phyloP scores from a whole-genome alignment of 805 yeast species.

The Yamadazyma insecticola region DNA sequence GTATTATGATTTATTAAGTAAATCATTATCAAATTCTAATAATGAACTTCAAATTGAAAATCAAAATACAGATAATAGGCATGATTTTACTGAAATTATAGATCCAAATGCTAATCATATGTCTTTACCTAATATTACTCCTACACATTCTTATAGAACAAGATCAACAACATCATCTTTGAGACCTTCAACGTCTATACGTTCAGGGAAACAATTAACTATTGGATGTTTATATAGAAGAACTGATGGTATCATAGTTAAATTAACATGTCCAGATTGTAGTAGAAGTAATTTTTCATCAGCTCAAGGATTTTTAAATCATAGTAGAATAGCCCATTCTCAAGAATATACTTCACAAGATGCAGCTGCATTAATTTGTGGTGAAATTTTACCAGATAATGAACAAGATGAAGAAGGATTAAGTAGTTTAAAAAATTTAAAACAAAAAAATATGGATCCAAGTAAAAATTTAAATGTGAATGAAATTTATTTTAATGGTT shows the following conservation, averaged over 20 bases:
- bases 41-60: slow-evolving; percentile 15
- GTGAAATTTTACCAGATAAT: slow-evolving; percentile 46
- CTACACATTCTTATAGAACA: slow-evolving; percentile 43
- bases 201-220: slow-evolving; percentile 3
- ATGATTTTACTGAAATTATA: not conserved
- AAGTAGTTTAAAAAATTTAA: slow-evolving; percentile 31
- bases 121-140: no score
- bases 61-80: slow-evolving; percentile 2
- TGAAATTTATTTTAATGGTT: slow-evolving; percentile 31
- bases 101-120: slow-evolving; percentile 2
- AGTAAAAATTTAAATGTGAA: slow-evolving; percentile 35
- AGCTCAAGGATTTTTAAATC: slow-evolving; percentile 79
- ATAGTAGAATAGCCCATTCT: slow-evolving; percentile 69
- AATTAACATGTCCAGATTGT: slow-evolving; percentile 66
- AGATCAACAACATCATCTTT: slow-evolving; percentile 50
- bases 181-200: slow-evolving; percentile 41
- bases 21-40: slow-evolving; percentile 24
- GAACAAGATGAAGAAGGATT: slow-evolving; percentile 57
- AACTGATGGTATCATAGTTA: slow-evolving; percentile 67
- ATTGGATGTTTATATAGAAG: slow-evolving; percentile 56
- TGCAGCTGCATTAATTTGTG: slow-evolving; percentile 67
- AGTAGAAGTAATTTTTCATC: slow-evolving; percentile 65
- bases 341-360: slow-evolving; percentile 68
- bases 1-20: slow-evolving; percentile 34
- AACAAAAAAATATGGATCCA: slow-evolving; percentile 36